Conservation (phyloP, 1,284 basidiomycete genomes). For the Pterulicium gracile region DNA sequence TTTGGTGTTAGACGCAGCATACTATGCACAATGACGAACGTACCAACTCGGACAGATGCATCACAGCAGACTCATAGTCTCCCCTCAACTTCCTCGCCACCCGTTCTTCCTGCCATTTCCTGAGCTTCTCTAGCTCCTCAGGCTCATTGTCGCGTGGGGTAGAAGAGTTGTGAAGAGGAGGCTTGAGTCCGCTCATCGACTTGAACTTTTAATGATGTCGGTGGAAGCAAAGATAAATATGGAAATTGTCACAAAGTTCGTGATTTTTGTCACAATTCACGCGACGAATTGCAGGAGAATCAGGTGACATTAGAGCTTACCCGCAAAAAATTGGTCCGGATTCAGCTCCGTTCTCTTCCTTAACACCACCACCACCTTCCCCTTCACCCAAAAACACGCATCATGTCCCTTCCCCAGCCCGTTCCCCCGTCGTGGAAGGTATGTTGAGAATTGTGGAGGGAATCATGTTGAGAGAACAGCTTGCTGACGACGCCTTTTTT, state of each 20-base stretch:
- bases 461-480: neutral
- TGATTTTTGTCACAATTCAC: too few relatives aligned
- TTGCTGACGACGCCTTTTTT: constrained; percentile 1
- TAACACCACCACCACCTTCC: neutral
- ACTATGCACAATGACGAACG: constrained; percentile 17
- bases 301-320: neutral
- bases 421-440: constrained; percentile 94
- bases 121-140: constrained; percentile 39
- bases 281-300: neutral
- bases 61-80: constrained; percentile 67
- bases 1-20: constrained; percentile 1
- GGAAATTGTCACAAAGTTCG: neutral
- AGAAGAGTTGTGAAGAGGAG: constrained; percentile 42
- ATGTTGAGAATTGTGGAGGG: constrained; percentile 10
- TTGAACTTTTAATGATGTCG: neutral
- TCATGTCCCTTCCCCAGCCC: constrained; percentile 79
- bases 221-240: neutral
- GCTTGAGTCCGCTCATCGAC: constrained; percentile 22
- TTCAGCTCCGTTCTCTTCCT: neutral
- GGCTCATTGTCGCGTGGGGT: constrained; percentile 46
- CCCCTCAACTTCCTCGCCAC: constrained; percentile 56
- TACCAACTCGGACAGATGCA: constrained; percentile 64
- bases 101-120: constrained; percentile 64
- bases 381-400: constrained; percentile 12
- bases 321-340: neutral